Base-by-base conservation (phyloP, 805 yeast genomes). In the Pichia manshurica region DNA sequence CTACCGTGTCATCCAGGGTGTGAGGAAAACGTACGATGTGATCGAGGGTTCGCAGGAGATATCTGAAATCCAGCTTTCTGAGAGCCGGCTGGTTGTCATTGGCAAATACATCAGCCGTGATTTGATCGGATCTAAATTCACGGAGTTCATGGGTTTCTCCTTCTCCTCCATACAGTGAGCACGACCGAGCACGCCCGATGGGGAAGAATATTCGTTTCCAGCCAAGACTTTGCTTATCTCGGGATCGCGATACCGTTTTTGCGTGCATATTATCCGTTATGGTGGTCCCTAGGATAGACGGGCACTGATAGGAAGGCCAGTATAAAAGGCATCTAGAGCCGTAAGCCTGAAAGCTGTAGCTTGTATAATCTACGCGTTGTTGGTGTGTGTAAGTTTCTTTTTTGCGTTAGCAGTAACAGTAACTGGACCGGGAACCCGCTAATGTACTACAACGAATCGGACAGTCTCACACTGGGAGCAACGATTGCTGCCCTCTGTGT, bases 1-100 rank as follows among this genome's bases (percentile, higher is more conserved):
- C 0, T 79, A 74, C 20, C 73, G 77, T 53, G 85, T 89, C 7
- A 67, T 93, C 10, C 99, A 93, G 63, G 98, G 95, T 12, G 99
- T 93, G 0, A 73, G 98, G 50, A 93, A 89, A 47, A 88, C 96
- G 0, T 93, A 88, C 64, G 99, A 93, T 53, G 70, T 87, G 3
- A 72, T 82, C 4, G 80, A 77, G 4, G 67, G 64, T 1, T 21
- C n/a, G 3, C 55, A 54, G 13, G 45, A 52, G 12, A 22, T 48
- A 1, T 44, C 44, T 6, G 56, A 54, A 1, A 22, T 59, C 20
- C 45, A 47, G 15, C 29, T 63, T 22, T 29, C 43, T 8, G 41
- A 37, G 9, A 46, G 57, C 20, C 47, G 64, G 47, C 46, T 65
- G 17, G 69, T 66, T 16, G 36, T 66, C n/a, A 66, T 66, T 19